These are phyloP conservation scores for Aspergillus neotritici DNA, from an alignment of 2,329 filamentous ascomycete genomes.

Conservation along the genomic window DNA sequence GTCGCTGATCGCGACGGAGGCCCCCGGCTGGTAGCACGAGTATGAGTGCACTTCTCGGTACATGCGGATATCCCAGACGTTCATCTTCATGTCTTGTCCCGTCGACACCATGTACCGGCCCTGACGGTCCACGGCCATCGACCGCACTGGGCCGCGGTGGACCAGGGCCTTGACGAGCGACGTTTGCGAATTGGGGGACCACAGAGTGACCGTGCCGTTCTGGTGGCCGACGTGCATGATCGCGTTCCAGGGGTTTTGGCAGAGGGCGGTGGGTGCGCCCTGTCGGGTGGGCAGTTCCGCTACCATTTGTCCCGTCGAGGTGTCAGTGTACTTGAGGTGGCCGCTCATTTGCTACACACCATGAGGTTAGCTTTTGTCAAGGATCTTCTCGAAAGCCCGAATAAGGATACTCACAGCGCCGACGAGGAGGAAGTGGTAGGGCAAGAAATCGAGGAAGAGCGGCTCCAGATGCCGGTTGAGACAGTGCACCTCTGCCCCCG, in stretches of 20 bases:
- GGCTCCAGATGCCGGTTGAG: conserved; percentile 87
- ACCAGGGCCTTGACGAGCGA: conserved; percentile 87
- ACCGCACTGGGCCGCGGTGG: conserved; percentile 81
- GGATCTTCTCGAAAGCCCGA: neutral
- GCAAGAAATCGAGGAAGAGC: conserved; percentile 88
- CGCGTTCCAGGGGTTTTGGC: conserved; percentile 88
- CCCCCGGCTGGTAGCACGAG: conserved; percentile 73
- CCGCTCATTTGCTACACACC: conserved; percentile 63
- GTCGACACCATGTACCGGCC: conserved; percentile 94
- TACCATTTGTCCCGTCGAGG: conserved; percentile 84
- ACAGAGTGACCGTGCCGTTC: conserved; percentile 88
- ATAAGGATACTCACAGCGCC: conserved; percentile 59
- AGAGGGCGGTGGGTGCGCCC: conserved; percentile 74
- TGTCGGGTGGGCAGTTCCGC: conserved; percentile 78
- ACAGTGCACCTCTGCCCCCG: conserved; percentile 88
- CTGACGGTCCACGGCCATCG: conserved; percentile 77
- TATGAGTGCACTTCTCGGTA: conserved; percentile 91
- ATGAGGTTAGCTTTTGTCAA: neutral
- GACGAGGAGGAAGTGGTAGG: conserved; percentile 90
- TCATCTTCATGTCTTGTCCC: conserved; percentile 84
- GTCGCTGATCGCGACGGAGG: conserved; percentile 82
- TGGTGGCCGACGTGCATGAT: conserved; percentile 89
- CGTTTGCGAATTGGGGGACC: conserved; percentile 86
- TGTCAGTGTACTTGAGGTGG: conserved; percentile 89
- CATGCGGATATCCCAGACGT: conserved; percentile 93